Base-by-base conservation (phyloP, 2,329 filamentous ascomycete species). In the Didymella pomorum region DNA sequence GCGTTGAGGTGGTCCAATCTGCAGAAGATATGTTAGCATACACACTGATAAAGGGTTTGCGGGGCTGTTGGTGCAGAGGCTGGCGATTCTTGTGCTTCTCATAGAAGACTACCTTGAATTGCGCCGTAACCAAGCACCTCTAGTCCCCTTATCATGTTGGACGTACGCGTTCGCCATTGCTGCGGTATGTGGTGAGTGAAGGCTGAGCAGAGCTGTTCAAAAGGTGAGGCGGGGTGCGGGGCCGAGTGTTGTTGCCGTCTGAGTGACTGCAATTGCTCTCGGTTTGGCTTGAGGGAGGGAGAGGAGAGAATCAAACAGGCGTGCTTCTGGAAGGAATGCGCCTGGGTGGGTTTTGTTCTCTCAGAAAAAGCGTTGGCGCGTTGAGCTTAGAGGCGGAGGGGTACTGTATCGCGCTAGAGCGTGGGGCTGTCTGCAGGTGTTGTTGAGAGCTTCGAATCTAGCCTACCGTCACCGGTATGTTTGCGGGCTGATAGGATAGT, bases 1-100 rank as follows among this genome's bases (percentile, higher is more conserved):
- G 87, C 76, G 67, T 79, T 86, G 78, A 97, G 88, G 81, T 97
- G 93, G 79, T 96, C 91, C 63, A 73, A 67, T 57, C 68, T 71
- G 52, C 23, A 43, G 45, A 25, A n/a, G 23, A 11, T 25, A 7
- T 52, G 61, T 68, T 39, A 68, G 66, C 33, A 47, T 42, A 16
- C 21, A 20, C 11, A 18, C 16, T 31, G 25, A 45, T 23, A 46
- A 46, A 37, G 31, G 37, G 2, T 26, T 28, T 41, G 50, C 45
- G 23, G 39, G 50, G 51, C 56, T 39, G 25, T 45, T n/a, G 50
- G 50, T 41, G 50, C 45, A 33, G 12, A 9, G 45, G 31, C n/a
- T 8, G 45, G 56, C 56, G 26, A n/a, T 54, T 58, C 51, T 25
- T 31, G 50, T 26, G 51, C 43, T 53, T 47, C 53, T 55, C 43